These are phyloP conservation scores for Tylopilus subfusipes DNA, from an alignment of 768 basidiomycete species.

Conservation along the genomic window DNA sequence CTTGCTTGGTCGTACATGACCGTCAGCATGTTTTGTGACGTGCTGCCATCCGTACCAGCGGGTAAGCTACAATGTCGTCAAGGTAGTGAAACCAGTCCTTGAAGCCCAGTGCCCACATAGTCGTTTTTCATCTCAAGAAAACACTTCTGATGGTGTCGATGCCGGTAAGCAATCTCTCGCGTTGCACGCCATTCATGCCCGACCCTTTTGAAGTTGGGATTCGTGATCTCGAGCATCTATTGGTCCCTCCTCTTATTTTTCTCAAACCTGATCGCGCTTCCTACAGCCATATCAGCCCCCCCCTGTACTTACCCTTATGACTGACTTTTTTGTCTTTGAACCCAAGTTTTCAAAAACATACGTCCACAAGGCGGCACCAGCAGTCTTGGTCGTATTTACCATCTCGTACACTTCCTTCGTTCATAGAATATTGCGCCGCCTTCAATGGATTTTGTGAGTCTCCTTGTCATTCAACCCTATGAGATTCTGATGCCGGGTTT, in stretches of 20 bases:
- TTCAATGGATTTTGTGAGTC: conserved; percentile 61
- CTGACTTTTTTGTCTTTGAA: conserved; percentile 68
- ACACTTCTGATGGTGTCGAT: conserved; percentile 59
- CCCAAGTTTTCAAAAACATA: conserved; percentile 12
- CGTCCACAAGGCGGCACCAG: conserved; percentile 14
- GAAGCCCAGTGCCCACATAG: conserved; percentile 1
- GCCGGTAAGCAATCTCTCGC: conserved; percentile 42
- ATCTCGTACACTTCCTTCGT: conserved; percentile 55
- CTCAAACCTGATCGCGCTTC: conserved; percentile 23
- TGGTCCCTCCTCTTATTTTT: too few relatives aligned
- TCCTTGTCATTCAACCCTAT: background rate
- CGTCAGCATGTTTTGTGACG: conserved; percentile 38
- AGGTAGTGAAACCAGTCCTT: background rate
- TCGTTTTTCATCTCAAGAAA: conserved; percentile 47
- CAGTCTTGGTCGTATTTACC: conserved; percentile 24
- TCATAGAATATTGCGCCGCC: conserved; percentile 64
- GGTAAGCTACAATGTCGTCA: conserved; percentile 25
- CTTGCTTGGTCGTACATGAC: conserved; percentile 41
- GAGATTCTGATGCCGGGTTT: background rate
- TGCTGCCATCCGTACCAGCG: conserved; percentile 33
- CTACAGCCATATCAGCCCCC: too few relatives aligned
- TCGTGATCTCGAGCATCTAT: too few relatives aligned
- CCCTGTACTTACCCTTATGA: conserved; percentile 40
- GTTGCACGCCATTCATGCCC: too few relatives aligned
- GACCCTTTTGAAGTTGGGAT: conserved; percentile 27